A percentile compares a stretch with the other conserved stretches of the same genome.
These are phyloP conservation scores for Alternaria brassicae DNA, from an alignment of 2,329 filamentous ascomycete genomes.

Conservation along the genomic window DNA sequence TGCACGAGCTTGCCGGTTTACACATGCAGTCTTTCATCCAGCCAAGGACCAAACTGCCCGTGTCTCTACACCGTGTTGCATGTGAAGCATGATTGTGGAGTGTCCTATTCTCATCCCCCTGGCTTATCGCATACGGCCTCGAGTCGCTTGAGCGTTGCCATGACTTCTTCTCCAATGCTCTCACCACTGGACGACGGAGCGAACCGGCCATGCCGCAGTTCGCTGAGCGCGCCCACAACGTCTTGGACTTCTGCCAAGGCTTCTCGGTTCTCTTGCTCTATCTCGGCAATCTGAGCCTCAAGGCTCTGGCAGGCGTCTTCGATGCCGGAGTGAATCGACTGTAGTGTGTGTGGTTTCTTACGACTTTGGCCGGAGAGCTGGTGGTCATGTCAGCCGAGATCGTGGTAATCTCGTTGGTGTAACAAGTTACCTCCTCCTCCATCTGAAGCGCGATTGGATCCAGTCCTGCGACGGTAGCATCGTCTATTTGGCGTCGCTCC, in stretches of 20 bases:
- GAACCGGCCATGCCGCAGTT: constrained; percentile 81
- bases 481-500: constrained; percentile 61
- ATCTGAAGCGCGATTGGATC: constrained; percentile 69
- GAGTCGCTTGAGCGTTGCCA: constrained; percentile 70
- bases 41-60: not conserved
- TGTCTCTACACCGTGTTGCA: not conserved
- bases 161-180: constrained; percentile 68
- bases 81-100: not conserved
- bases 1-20: not conserved
- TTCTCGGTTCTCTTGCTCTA: constrained; percentile 69
- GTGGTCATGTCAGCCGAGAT: constrained; percentile 15
- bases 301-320: constrained; percentile 70
- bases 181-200: constrained; percentile 60
- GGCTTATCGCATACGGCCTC: constrained; percentile 64
- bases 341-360: constrained; percentile 65
- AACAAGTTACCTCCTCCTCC: constrained; percentile 53
- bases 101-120: constrained; percentile 23
- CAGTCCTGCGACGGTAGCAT: constrained; percentile 57
- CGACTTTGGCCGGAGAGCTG: constrained; percentile 64
- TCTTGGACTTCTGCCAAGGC: constrained; percentile 68
- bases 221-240: constrained; percentile 76
- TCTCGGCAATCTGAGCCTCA: constrained; percentile 69
- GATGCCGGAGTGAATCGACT: constrained; percentile 72
- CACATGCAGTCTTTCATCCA: not conserved
- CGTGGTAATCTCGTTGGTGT: not conserved